Evolutionary conservation across 1,139 yeast species (phyloP), one percentile per base, ranked within the genome.

Genomic region (Candida albicans): DNA sequence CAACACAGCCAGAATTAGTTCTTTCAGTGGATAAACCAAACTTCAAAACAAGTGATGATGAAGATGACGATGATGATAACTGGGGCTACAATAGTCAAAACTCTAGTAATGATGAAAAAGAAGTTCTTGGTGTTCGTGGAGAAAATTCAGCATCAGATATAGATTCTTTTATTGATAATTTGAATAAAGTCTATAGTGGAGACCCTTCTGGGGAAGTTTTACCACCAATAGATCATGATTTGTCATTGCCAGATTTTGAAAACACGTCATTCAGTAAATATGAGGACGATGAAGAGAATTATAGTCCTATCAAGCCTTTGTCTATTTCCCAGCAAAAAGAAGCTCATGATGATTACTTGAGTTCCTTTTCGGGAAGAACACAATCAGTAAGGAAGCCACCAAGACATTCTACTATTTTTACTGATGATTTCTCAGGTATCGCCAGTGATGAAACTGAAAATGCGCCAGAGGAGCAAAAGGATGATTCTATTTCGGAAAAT

Each of bases 331-430:
- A 31, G 22, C 45, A 38, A 29, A 41, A 44, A 33, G 52, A 48
- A 40, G 65, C 57, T 24, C 74, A 70, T 47, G 61, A 67, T 41
- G 58, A 52, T 10, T 67, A 60, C 46, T 49, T 69, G 25, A 57
- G 52, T 31, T 60, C 59, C 15, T 49, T 62, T 12, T 57, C 63
- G 26, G 66, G 66, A 5, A 68, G 68, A 42, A 61, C 55, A 42
- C 62, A 60, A 8, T 70, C 76, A 1, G 57, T 71, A 8, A 53
- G 72, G 37, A 68, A 68, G 42, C 69, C 72, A 0, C 70, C 70
- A 6, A 59, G 64, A 15, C 41, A 34, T n/a, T 33, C 36, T 7
- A 12, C 22, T 12, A 27, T 39, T 9, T 33, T 39, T 14, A 43
- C 45, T 11, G 48, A 42, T 15, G 45, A 47, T 39, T 35, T 45